These are phyloP conservation scores for Pseudocercospora pini-densiflorae DNA, from an alignment of 2,329 filamentous ascomycete genomes.

Conservation along the genomic window DNA sequence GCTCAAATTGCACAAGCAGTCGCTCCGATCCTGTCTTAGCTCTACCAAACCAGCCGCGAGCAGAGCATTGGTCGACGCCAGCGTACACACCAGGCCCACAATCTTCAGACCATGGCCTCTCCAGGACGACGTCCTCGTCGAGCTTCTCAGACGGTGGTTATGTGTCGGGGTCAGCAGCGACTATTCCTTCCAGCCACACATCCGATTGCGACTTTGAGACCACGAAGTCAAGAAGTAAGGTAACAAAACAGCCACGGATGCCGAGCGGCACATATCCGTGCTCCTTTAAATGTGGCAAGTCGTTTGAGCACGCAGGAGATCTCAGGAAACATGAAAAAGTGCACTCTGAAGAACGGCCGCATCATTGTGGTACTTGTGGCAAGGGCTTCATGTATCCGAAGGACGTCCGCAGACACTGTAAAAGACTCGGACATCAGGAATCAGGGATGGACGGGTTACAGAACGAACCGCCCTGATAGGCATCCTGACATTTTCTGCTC, in stretches of 20 bases:
- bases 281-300: conserved; percentile 7
- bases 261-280: conserved; percentile 11
- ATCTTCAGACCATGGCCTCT: background rate
- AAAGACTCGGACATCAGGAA: background rate
- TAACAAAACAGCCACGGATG: conserved; percentile 6
- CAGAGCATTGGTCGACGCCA: background rate
- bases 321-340: conserved; percentile 20
- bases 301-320: conserved; percentile 17
- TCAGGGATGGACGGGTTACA: too few relatives aligned
- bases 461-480: too few relatives aligned
- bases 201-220: conserved; percentile 15
- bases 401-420: conserved; percentile 12
- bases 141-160: background rate
- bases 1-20: background rate
- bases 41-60: background rate
- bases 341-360: conserved; percentile 10
- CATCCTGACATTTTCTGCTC: too few relatives aligned
- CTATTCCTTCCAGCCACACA: background rate
- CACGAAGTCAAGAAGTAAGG: conserved; percentile 9
- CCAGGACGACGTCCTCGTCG: background rate
- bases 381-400: conserved; percentile 19
- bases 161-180: background rate
- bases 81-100: background rate
- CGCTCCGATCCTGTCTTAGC: background rate
- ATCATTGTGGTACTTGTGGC: conserved; percentile 8